Percentiles rank a stretch among this genome's conserved stretches.
Evolutionary conservation across 768 basidiomycete genomes (phyloP).

Genomic region (Trametopsis cervina): DNA sequence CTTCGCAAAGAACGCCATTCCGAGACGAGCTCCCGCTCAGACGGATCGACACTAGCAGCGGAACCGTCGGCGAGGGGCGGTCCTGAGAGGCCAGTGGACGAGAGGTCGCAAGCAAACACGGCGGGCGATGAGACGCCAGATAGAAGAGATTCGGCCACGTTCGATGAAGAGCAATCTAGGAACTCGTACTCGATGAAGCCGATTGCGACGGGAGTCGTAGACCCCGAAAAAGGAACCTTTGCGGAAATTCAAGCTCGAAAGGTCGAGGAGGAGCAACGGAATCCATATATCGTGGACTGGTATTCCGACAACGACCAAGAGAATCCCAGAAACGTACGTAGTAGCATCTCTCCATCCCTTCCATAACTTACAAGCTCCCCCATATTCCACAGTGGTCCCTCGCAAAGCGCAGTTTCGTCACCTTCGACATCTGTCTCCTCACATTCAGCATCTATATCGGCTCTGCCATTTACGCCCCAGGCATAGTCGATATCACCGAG

Average conservation of each 20-base stretch:
- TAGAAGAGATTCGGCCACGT: background rate
- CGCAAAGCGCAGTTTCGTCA: conserved; percentile 23
- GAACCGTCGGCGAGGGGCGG: background rate
- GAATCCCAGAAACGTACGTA: conserved; percentile 18
- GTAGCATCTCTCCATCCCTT: too few species aligned
- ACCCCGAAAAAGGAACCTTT: conserved; percentile 6
- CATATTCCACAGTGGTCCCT: conserved; percentile 23
- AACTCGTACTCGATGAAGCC: background rate
- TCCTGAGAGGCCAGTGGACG: background rate
- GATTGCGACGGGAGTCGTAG: background rate
- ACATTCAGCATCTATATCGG: conserved; percentile 30
- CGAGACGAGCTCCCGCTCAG: background rate
- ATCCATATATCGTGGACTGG: conserved; percentile 20
- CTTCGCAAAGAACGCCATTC: background rate
- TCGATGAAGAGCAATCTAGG: background rate
- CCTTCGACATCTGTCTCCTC: conserved; percentile 27
- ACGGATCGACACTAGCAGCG: background rate
- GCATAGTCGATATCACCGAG: conserved; percentile 20
- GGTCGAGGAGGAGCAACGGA: background rate
- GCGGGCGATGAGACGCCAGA: background rate
- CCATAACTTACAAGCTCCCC: too few species aligned
- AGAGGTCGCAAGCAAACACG: background rate
- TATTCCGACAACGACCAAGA: conserved; percentile 24
- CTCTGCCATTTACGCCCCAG: conserved; percentile 27
- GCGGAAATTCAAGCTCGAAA: background rate